Evolutionary conservation across 306 rosid genomes (phyloP), one percentile per base, ranked within the genome.

Genomic region (Comarum palustre): DNA sequence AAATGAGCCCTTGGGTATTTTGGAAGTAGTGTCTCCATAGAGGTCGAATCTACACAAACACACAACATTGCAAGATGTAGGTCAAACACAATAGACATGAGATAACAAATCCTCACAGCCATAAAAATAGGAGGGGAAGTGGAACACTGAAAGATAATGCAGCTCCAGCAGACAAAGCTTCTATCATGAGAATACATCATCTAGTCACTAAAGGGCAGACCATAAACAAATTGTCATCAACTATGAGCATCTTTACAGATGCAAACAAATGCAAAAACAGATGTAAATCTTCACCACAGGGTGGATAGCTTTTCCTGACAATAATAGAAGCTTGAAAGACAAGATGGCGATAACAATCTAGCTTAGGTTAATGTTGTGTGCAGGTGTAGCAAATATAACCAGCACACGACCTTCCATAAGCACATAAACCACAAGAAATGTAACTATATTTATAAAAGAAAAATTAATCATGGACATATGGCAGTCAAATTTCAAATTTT

Each of bases 141-240:
- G 42, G 42, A 39, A 39, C 7, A 39, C 42, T 39, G 42, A 39
- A 39, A 39, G 42, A 39, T 8, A 39, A 39, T 39, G 42, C 22
- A 50, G 22, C 11, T 50, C 55, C 1, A 0, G 2, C 1, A 0
- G 9, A 50, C 19, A 8, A 2, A 7, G 24, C 52, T 47, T 47
- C 20, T 16, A 47, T 47, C 52, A 16, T 47, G 4, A 0, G 20
- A 47, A 4, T 15, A 4, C 14, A 46, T 14, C 8, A 38, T 41
- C 89, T 73, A 67, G 69, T 81, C 87, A 84, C 79, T 68, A 75
- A 87, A 78, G 74, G 92, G 87, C 92, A 87, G 89, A 85, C 90
- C 84, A 86, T 16, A 5, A 16, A 85, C 84, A 87, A 74, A 88
- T 83, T 87, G 81, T 85, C 89, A 86, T 22, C 27, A 62, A 32